Evolutionary conservation across 176 grass and related monocot species (phyloP), one percentile per base, ranked within the genome.

Genomic region (Musa acuminata): DNA sequence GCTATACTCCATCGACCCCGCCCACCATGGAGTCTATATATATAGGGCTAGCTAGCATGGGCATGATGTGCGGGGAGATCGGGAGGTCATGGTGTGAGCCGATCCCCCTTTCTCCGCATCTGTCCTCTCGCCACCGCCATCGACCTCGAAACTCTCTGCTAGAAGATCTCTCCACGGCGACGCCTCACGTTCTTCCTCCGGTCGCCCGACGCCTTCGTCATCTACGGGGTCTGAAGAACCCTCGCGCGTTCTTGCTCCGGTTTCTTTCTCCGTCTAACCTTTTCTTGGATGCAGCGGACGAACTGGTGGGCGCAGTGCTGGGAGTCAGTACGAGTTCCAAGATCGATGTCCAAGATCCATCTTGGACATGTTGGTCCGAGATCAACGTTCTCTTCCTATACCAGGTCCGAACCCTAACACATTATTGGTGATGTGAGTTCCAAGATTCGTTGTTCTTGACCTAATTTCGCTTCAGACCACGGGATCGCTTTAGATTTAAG

Each of bases 131-230:
- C 17, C 60, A 19, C 77, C 20, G 64, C 79, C 1, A 7, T 84
- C 65, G 83, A 91, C 64, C 66, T 96, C 79, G 88, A 91, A 8
- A 81, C 79, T 49, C 79, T 96, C 78, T 96, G 85, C 76, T 89
- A 88, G 83, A 87, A 85, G 92, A 59, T 91, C 53, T 87, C 88
- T 55, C 77, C 86, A 63, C 78, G 72, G 73, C 83, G 77, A 77
- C n/a, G n/a, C n/a, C n/a, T n/a, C n/a, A n/a, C n/a, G n/a, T n/a
- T 88, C 79, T 73, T 96, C 65, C 52, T 66, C 49, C 88, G 87
- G 65, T 16, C 86, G 52, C 48, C 77, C 21, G 79, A 89, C 77
- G 75, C 27, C 52, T 79, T 91, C 83, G 1, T 96, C 25, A 75
- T 96, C 67, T 88, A 86, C 74, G 81, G 84, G 85, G 85, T 96